A percentile compares a stretch with the other conserved stretches of the same genome.
Evolutionary conservation across 2,329 filamentous ascomycete species (phyloP).

Genomic region (Aquanectria penicillioides): DNA sequence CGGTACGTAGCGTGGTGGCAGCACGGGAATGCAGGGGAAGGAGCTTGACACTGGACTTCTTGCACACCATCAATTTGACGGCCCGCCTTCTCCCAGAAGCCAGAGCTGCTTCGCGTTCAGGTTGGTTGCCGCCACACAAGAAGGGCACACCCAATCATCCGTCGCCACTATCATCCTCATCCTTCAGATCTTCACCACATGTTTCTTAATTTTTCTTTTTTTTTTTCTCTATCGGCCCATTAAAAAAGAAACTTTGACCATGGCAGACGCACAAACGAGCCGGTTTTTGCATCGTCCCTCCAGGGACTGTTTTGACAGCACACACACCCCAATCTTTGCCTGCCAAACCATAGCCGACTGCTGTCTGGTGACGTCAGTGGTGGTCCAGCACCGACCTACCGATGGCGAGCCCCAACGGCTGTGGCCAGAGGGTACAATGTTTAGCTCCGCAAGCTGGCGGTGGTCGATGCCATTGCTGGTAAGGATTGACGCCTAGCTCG

Average conservation of each 20-base stretch:
- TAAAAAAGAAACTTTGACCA: too few species aligned
- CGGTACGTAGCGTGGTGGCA: constrained; percentile 32
- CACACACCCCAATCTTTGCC: constrained; percentile 13
- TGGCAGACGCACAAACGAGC: background rate
- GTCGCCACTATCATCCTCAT: background rate
- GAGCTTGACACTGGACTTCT: background rate
- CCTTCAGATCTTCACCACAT: too few species aligned
- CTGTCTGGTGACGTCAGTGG: constrained; percentile 37
- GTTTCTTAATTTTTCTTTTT: too few species aligned
- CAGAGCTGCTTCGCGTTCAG: too few species aligned
- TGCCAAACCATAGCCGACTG: constrained; percentile 1
- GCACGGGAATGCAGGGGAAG: constrained; percentile 34
- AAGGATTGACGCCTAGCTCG: constrained; percentile 24
- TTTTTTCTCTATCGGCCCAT: too few species aligned
- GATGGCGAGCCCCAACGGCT: constrained; percentile 13
- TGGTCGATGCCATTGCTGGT: constrained; percentile 19
- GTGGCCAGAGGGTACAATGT: constrained; percentile 16
- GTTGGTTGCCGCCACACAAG: background rate
- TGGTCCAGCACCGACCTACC: constrained; percentile 3
- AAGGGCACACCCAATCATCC: constrained; percentile 9
- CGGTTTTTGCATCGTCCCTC: background rate
- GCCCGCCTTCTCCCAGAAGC: too few species aligned
- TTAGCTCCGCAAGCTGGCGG: constrained; percentile 22
- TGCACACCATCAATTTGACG: background rate
- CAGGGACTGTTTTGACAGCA: constrained; percentile 6